Evolutionary conservation across 2,329 filamentous ascomycete genomes (phyloP), one percentile per base, ranked within the genome.

Genomic region (Ophiostoma sp.): DNA sequence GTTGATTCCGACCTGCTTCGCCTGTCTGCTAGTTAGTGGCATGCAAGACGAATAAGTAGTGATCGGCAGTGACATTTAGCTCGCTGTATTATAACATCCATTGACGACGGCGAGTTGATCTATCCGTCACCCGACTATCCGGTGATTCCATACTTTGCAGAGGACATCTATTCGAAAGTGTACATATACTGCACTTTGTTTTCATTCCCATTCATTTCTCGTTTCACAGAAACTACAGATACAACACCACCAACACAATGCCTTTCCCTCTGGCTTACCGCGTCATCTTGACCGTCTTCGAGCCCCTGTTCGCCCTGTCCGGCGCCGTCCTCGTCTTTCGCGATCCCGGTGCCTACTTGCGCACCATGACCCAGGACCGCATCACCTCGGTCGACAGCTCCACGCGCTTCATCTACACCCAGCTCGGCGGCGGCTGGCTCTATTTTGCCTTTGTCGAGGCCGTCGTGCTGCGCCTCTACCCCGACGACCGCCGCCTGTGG

Each of bases 381-480:
- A 60, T 33, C 35, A 17, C 27, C 1, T 69, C 71, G 7, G 71
- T 70, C 64, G 75, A 62, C 27, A 20, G 11, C 11, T 17, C 57
- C 10, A 62, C 76, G 31, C 72, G 74, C 3, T 78, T 77, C 70
- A 73, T 79, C 57, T 78, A 76, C 74, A 78, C 76, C 4, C 74
- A 77, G 69, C 71, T 79, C 31, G 76, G 72, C 52, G 76, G 77
- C 62, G 73, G 70, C 8, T 79, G 77, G 77, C 74, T 80, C 20
- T 75, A 77, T 72, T 79, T 81, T 70, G 79, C 79, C 68, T 79
- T 80, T 73, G 75, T 77, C 73, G 76, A 78, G 72, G 78, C 76
- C 48, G 75, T 81, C 17, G 75, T 80, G 23, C 73, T 81, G 73
- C 76, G 77, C 4, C 41, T 75, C 39, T 77, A 74, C 20, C 76